Evolutionary conservation across 1,139 yeast species (phyloP).

Genomic region (Hyphopichia khmerensis): DNA sequence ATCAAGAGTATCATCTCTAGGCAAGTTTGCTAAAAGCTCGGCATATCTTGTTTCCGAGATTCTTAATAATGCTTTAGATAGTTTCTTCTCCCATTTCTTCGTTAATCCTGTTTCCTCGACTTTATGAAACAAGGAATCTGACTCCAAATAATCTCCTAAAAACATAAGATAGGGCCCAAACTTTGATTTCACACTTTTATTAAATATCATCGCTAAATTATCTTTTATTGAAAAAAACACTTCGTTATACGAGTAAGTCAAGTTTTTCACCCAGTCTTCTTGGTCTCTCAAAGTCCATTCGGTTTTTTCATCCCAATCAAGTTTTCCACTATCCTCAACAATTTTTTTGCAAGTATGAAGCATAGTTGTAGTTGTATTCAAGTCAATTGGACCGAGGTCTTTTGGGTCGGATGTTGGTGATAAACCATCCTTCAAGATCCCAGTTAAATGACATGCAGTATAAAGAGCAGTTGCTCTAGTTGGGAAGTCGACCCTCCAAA

Average conservation of each 20-base stretch:
- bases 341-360: constrained; percentile 28
- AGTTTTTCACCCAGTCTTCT: constrained; percentile 50
- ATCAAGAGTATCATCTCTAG: constrained; percentile 61
- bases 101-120: constrained; percentile 39
- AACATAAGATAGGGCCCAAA: constrained; percentile 56
- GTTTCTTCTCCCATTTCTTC: constrained; percentile 51
- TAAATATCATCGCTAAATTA: constrained; percentile 46
- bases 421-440: constrained; percentile 33
- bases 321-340: constrained; percentile 30
- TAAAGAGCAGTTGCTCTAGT: constrained; percentile 53
- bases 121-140: constrained; percentile 43
- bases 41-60: constrained; percentile 63
- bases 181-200: constrained; percentile 52
- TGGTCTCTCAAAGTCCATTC: constrained; percentile 53
- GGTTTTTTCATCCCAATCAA: constrained; percentile 34
- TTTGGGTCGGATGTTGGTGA: constrained; percentile 14
- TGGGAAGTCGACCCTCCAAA: constrained; percentile 62
- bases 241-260: constrained; percentile 48
- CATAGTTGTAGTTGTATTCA: constrained; percentile 25
- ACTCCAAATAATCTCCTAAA: constrained; percentile 51
- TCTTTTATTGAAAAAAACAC: constrained; percentile 49
- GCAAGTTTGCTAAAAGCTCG: constrained; percentile 54
- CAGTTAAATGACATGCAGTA: constrained; percentile 51
- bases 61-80: constrained; percentile 48
- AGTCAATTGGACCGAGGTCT: constrained; percentile 32